Evolutionary conservation across 2,329 filamentous ascomycete species (phyloP), one percentile per base, ranked within the genome.

Genomic region (Paraphaeosphaeria minitans): DNA sequence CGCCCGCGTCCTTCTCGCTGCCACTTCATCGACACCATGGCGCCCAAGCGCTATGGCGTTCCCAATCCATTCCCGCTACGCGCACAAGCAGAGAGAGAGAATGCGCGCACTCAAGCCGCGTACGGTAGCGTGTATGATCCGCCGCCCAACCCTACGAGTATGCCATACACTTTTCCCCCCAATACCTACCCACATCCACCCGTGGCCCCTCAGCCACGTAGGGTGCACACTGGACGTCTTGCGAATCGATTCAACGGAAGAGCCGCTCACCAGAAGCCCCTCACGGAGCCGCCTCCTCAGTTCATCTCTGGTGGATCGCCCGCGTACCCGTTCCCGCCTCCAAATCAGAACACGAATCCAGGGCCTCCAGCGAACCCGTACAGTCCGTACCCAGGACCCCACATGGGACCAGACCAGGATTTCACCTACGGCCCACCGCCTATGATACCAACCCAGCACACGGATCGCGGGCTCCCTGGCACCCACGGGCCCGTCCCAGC

Each of bases 191-290:
- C 27, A 14, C 19, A 35, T 35, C n/a, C 27, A 12, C 21, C 41
- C 12, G 10, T 19, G 7, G 24, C 10, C 12, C 41, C 27, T 8
- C 29, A 31, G 19, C 27, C n/a, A 1, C 51, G n/a, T 12, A 43
- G 16, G 37, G 39, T 27, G n/a, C 51, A 21, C 41, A 53, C 10
- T 22, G 51, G 41, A 45, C 41, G 51, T 14, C 51, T 53, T 13
- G 51, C 51, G 29, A 46, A 46, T 27, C 51, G 51, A 10, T 46
- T 33, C 41, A 24, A 46, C 10, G 27, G 51, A 22, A 46, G 33
- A n/a, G 45, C 51, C 22, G 35, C 22, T 12, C 39, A 46, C 21
- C 50, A 31, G n/a, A 29, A 24, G 16, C 14, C 16, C 7, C 35
- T 10, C 24, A 14, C 4, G 19, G 41, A 53, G n/a, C 29, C 51